Percentiles rank a stretch among this genome's conserved stretches.
Conservation (phyloP, 2,329 filamentous ascomycete genomes). For the Samsoniella hepiali region DNA sequence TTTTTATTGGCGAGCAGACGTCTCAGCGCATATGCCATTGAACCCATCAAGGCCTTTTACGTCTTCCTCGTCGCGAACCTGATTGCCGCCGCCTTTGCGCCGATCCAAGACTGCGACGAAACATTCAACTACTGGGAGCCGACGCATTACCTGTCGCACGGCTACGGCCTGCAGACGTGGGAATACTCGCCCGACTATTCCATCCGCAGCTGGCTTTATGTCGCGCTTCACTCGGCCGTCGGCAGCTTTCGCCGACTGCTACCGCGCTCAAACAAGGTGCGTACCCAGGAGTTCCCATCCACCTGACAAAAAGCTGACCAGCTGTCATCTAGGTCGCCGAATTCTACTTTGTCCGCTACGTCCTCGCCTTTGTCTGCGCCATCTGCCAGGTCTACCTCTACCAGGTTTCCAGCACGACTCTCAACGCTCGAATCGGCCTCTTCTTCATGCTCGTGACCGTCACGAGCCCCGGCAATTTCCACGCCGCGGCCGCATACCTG, state of each 20-base stretch:
- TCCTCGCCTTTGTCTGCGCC: conserved; percentile 73
- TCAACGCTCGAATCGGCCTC: conserved; percentile 80
- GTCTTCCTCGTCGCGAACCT: conserved; percentile 71
- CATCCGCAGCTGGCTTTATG: conserved; percentile 93
- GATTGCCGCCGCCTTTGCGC: conserved; percentile 75
- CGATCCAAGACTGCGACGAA: conserved; percentile 97
- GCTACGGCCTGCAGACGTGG: conserved; percentile 95
- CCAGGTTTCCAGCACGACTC: conserved; percentile 67
- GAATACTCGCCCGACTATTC: conserved; percentile 95
- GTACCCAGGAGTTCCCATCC: neutral
- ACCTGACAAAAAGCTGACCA: neutral
- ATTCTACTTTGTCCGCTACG: conserved; percentile 82
- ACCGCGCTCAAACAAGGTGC: conserved; percentile 58
- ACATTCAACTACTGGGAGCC: conserved; percentile 99
- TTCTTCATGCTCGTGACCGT: conserved; percentile 77
- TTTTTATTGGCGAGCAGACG: conserved; percentile 30
- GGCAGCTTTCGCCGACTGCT: conserved; percentile 64
- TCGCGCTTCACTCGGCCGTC: conserved; percentile 71
- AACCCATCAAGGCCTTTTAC: conserved; percentile 75
- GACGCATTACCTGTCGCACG: conserved; percentile 87
- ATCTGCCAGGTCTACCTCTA: conserved; percentile 80
- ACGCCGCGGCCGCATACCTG: conserved; percentile 80
- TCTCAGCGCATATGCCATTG: conserved; percentile 59
- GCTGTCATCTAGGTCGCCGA: conserved; percentile 52
- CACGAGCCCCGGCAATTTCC: conserved; percentile 87